A percentile compares a stretch with the other conserved stretches of the same genome.
Evolutionary conservation across 352 stramenopile species (phyloP).

Genomic region (Sclerospora graminicola): DNA sequence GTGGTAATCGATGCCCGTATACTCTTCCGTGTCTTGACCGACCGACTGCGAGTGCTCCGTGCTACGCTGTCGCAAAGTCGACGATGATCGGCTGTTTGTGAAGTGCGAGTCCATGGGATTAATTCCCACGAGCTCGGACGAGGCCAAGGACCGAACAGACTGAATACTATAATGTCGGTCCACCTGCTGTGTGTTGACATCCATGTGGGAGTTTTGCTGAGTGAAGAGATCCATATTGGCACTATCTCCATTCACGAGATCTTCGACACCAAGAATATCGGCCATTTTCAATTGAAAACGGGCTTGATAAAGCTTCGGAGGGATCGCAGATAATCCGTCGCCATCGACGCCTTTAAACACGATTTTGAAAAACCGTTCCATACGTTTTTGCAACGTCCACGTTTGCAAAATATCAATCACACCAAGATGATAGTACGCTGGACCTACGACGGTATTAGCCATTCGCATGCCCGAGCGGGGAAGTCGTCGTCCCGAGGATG

Average conservation of each 20-base stretch:
- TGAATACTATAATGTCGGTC: slow-evolving; percentile 50
- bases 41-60: slow-evolving; percentile 58
- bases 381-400: slow-evolving; percentile 80
- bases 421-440: slow-evolving; percentile 85
- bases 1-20: slow-evolving; percentile 80
- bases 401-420: slow-evolving; percentile 89
- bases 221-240: slow-evolving; percentile 53
- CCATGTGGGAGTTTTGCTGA: slow-evolving; percentile 85
- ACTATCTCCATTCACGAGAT: slow-evolving; percentile 38
- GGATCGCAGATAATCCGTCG: slow-evolving; percentile 77
- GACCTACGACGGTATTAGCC: slow-evolving; percentile 78
- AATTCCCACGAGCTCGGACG: slow-evolving; percentile 51
- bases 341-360: slow-evolving; percentile 69
- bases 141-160: slow-evolving; percentile 54
- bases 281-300: slow-evolving; percentile 84
- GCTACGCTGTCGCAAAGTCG: slow-evolving; percentile 43
- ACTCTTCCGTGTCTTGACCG: slow-evolving; percentile 73
- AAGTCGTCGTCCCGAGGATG: slow-evolving; percentile 56
- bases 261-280: slow-evolving; percentile 76
- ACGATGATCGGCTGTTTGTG: slow-evolving; percentile 36
- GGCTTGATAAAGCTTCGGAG: slow-evolving; percentile 71
- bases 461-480: slow-evolving; percentile 77
- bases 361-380: slow-evolving; percentile 86
- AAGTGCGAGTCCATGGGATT: slow-evolving; percentile 58
- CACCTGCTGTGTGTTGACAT: slow-evolving; percentile 59